phyloP scores from a whole-genome alignment of 352 stramenopile species.

The Globisporangium cederbergense region DNA sequence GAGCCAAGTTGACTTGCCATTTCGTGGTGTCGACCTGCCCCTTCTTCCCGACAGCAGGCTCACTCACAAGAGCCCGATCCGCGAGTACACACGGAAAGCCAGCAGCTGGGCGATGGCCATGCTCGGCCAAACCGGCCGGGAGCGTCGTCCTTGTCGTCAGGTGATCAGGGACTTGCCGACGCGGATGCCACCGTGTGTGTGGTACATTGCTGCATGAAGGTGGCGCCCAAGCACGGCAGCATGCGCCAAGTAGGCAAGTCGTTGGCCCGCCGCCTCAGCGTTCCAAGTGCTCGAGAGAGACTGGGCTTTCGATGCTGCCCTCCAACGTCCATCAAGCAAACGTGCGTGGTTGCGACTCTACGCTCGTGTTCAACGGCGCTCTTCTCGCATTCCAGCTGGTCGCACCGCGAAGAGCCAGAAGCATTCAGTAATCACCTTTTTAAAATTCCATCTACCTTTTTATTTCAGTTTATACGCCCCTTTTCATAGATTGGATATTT shows the following conservation, averaged over 20 bases:
- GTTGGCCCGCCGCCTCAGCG: no score
- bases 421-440: neutral
- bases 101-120: neutral
- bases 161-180: neutral
- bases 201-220: no score
- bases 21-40: neutral
- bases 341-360: neutral
- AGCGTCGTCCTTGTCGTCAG: neutral
- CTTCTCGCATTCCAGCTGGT: neutral
- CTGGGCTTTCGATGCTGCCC: neutral
- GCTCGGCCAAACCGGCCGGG: no score
- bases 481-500: neutral
- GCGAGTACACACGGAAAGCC: neutral
- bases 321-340: neutral
- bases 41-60: neutral
- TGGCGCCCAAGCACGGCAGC: no score
- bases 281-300: no score
- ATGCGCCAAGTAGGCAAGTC: no score
- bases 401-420: neutral
- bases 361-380: neutral
- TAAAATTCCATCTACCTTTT: neutral
- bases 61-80: neutral
- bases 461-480: neutral
- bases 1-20: no score
- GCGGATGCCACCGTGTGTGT: neutral